Percentiles rank a stretch among this genome's conserved stretches.
These are phyloP conservation scores for Pseudophaeomoniella oleicola DNA, from an alignment of 2,329 filamentous ascomycete genomes.

Conservation along the genomic window DNA sequence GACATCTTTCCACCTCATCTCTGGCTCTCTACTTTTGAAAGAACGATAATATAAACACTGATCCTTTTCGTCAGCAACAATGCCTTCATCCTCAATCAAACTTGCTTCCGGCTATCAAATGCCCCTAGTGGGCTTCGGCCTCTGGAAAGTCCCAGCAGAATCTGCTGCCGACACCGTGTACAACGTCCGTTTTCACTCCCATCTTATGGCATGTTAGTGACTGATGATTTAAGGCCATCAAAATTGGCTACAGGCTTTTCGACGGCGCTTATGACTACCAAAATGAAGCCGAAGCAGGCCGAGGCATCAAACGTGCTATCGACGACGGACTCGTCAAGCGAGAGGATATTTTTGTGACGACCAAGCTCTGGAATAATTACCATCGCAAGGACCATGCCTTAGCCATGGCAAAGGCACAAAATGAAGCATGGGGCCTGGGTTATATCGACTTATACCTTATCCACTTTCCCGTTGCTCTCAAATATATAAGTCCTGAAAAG, in stretches of 20 bases:
- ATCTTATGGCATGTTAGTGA: neutral
- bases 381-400: conserved; percentile 66
- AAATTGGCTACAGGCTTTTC: conserved; percentile 45
- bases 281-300: conserved; percentile 64
- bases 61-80: too few relatives aligned
- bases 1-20: too few relatives aligned
- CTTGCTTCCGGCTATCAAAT: conserved; percentile 17
- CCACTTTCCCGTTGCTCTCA: conserved; percentile 77
- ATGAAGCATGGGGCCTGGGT: conserved; percentile 69
- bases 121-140: conserved; percentile 31
- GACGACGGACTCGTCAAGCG: conserved; percentile 68
- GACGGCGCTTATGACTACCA: conserved; percentile 58
- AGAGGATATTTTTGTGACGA: conserved; percentile 80
- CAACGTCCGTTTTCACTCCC: conserved; percentile 34
- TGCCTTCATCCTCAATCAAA: too few relatives aligned
- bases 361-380: conserved; percentile 89
- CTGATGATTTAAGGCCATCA: conserved; percentile 29
- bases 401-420: conserved; percentile 61
- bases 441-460: conserved; percentile 86
- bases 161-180: conserved; percentile 64
- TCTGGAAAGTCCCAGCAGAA: conserved; percentile 71
- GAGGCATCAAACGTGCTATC: conserved; percentile 66
- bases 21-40: too few relatives aligned
- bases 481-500: conserved; percentile 66
- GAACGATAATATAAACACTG: too few relatives aligned